A percentile compares a stretch with the other conserved stretches of the same genome.
phyloP scores from a whole-genome alignment of 129 eudicot species.

The Glebionis coronaria region DNA sequence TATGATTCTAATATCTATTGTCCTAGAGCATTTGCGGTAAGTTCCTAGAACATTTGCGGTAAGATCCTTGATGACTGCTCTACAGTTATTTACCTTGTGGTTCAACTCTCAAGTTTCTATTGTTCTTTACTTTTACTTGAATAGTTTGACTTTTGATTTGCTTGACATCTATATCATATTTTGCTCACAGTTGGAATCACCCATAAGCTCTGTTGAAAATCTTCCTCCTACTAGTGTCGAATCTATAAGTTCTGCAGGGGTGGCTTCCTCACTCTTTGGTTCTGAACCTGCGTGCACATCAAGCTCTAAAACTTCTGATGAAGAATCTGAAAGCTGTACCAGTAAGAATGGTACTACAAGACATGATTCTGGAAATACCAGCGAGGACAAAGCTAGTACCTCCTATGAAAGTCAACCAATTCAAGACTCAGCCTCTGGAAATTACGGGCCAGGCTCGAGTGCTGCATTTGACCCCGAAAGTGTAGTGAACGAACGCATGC shows the following conservation, averaged over 20 bases:
- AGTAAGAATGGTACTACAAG: slow-evolving; percentile 16
- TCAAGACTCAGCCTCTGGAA: slow-evolving; percentile 35
- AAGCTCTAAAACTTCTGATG: slow-evolving; percentile 34
- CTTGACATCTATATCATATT: slow-evolving; percentile 27
- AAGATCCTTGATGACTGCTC: slow-evolving; percentile 29
- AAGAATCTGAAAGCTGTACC: slow-evolving; percentile 43
- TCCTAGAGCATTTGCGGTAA: slow-evolving; percentile 26
- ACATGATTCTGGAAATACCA: too few relatives aligned
- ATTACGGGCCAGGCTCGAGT: slow-evolving; percentile 10
- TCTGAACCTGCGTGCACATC: slow-evolving; percentile 34
- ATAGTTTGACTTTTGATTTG: slow-evolving; percentile 20
- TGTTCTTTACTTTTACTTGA: not conserved
- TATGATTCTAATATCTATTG: slow-evolving; percentile 25
- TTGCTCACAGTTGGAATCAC: slow-evolving; percentile 48
- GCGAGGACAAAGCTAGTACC: slow-evolving; percentile 15
- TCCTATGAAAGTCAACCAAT: slow-evolving; percentile 31
- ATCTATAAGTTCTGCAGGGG: slow-evolving; percentile 39
- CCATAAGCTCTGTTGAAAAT: slow-evolving; percentile 38
- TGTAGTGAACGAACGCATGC: slow-evolving; percentile 10
- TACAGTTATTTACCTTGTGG: slow-evolving; percentile 16
- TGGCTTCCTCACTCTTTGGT: slow-evolving; percentile 43
- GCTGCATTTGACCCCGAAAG: slow-evolving; percentile 24
- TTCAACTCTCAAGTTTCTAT: slow-evolving; percentile 22
- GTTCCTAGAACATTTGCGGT: slow-evolving; percentile 25
- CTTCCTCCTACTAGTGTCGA: slow-evolving; percentile 41